A percentile compares a stretch with the other conserved stretches of the same genome.
These are phyloP conservation scores for Begonia peltatifolia DNA, from an alignment of 306 rosid species.

Conservation along the genomic window DNA sequence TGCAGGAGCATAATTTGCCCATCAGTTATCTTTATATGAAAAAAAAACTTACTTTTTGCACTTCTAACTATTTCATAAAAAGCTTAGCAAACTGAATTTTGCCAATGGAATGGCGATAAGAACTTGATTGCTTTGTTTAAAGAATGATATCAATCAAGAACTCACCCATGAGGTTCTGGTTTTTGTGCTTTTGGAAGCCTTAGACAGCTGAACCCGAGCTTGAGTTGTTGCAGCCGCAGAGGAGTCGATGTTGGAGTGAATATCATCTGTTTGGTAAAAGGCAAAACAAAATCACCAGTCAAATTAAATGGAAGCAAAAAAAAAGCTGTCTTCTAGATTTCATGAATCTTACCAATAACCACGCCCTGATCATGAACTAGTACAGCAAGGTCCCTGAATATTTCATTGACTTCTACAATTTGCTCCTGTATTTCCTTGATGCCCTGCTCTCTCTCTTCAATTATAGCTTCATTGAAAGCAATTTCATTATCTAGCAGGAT, in stretches of 20 bases:
- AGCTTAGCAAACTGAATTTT: too few relatives aligned
- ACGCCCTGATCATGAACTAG: slow-evolving; percentile 73
- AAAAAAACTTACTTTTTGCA: too few relatives aligned
- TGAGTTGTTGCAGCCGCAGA: slow-evolving; percentile 47
- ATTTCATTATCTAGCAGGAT: slow-evolving; percentile 44
- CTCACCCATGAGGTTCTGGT: slow-evolving; percentile 52
- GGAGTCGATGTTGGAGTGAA: slow-evolving; percentile 48
- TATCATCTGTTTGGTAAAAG: slow-evolving; percentile 34
- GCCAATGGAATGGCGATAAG: too few relatives aligned
- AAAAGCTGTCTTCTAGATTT: slow-evolving; percentile 1
- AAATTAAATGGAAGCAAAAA: neutral
- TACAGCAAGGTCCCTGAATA: slow-evolving; percentile 78
- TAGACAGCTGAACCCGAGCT: slow-evolving; percentile 39
- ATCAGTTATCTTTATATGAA: too few relatives aligned
- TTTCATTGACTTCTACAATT: slow-evolving; percentile 59
- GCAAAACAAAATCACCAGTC: slow-evolving; percentile 6
- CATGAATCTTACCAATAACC: slow-evolving; percentile 41
- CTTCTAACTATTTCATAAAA: too few relatives aligned
- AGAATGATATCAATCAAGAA: too few relatives aligned
- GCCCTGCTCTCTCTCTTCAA: slow-evolving; percentile 79
- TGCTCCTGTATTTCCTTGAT: slow-evolving; percentile 58
- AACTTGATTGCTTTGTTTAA: too few relatives aligned
- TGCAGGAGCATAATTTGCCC: too few relatives aligned
- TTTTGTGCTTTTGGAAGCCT: slow-evolving; percentile 55
- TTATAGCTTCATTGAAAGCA: slow-evolving; percentile 70